These are phyloP conservation scores for Aspergillus fumigatiaffinis DNA, from an alignment of 2,329 filamentous ascomycete genomes.

Conservation along the genomic window DNA sequence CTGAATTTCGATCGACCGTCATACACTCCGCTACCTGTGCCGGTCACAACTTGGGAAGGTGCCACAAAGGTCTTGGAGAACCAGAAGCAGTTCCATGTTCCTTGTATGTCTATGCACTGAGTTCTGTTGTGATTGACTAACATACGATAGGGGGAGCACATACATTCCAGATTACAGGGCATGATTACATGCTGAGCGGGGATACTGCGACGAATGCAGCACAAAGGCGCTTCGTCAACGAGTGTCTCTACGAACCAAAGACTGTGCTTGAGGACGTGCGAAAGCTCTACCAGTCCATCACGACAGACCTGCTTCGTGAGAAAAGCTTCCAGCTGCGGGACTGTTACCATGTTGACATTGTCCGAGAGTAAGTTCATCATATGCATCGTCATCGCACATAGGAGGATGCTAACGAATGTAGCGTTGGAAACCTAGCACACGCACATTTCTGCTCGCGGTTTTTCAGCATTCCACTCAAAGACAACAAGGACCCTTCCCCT, in stretches of 20 bases:
- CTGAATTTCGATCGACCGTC: neutral
- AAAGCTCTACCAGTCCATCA: slow-evolving; percentile 1
- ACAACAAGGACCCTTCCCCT: neutral
- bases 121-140: neutral
- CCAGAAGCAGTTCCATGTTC: slow-evolving; percentile 1
- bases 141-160: slow-evolving; percentile 1
- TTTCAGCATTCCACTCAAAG: slow-evolving; percentile 1
- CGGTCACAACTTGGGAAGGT: slow-evolving; percentile 1
- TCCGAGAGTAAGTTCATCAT: slow-evolving; percentile 1
- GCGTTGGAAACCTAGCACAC: slow-evolving; percentile 3
- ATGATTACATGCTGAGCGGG: slow-evolving; percentile 5
- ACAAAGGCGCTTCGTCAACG: slow-evolving; percentile 1
- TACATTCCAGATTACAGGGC: slow-evolving; percentile 2
- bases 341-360: slow-evolving; percentile 3
- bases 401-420: neutral
- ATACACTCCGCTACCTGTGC: neutral
- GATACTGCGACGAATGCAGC: neutral
- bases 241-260: slow-evolving; percentile 2
- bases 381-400: neutral
- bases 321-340: neutral
- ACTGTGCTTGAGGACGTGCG: slow-evolving; percentile 1
- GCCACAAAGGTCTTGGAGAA: neutral
- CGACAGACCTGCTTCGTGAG: neutral
- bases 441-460: slow-evolving; percentile 2
- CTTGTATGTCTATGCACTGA: neutral